Percentiles rank a stretch among this genome's conserved stretches.
Evolutionary conservation across 768 basidiomycete genomes (phyloP).

Genomic region (Pulveroboletus sp.): DNA sequence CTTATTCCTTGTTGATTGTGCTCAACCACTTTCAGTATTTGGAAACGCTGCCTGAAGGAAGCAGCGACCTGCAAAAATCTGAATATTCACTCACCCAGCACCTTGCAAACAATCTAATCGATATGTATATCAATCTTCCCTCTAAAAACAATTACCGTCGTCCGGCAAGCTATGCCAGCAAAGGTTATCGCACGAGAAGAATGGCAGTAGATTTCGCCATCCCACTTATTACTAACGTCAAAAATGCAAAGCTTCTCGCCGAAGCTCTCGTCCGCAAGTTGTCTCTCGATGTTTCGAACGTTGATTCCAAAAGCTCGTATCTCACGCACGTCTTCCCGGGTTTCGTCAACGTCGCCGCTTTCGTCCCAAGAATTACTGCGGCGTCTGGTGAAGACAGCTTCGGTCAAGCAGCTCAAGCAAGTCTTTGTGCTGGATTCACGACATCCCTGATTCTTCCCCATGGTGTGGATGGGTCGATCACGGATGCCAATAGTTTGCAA

Average conservation of each 20-base stretch:
- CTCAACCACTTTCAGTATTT: slow-evolving; percentile 59
- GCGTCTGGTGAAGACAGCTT: slow-evolving; percentile 54
- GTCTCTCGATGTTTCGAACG: slow-evolving; percentile 83
- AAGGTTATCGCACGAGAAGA: slow-evolving; percentile 93
- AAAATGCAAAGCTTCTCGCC: slow-evolving; percentile 94
- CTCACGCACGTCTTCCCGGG: slow-evolving; percentile 89
- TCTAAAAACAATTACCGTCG: slow-evolving; percentile 97
- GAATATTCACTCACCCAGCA: slow-evolving; percentile 98
- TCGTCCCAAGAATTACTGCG: slow-evolving; percentile 67
- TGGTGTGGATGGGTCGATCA: slow-evolving; percentile 59
- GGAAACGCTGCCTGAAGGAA: slow-evolving; percentile 79
- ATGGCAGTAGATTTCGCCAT: slow-evolving; percentile 99
- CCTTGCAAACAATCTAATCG: slow-evolving; percentile 94
- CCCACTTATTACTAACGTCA: slow-evolving; percentile 97
- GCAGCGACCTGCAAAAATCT: slow-evolving; percentile 80
- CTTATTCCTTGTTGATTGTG: not conserved
- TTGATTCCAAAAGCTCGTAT: slow-evolving; percentile 95
- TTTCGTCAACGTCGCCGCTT: slow-evolving; percentile 83
- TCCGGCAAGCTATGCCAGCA: slow-evolving; percentile 94
- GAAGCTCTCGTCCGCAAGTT: slow-evolving; percentile 90
- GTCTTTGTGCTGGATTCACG: slow-evolving; percentile 88
- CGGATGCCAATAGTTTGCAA: slow-evolving; percentile 67
- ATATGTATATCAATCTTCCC: slow-evolving; percentile 99
- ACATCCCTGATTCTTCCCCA: slow-evolving; percentile 76
- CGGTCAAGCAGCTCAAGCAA: slow-evolving; percentile 69